Base-by-base conservation (phyloP, 129 eudicot genomes). In the Artemisia argyi region DNA sequence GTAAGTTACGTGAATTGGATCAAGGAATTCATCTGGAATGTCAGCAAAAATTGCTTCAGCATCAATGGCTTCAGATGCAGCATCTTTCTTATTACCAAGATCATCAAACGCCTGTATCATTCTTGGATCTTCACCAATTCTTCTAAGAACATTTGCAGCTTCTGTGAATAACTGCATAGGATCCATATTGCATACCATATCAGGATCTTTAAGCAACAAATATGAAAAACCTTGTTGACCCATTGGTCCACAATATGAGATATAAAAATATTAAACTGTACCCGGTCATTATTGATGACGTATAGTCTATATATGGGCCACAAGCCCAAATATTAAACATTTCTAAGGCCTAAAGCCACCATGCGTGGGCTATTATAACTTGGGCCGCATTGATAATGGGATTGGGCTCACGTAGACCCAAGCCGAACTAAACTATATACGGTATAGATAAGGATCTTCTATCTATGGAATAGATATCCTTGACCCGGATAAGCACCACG, bases 251-350 rank as follows among this genome's bases (percentile, higher is more conserved):
- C 10, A 44, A 67, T 32, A 30, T 4, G 10, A 64, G 9, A 65
- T 10, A 14, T 16, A 15, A n/a, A 69, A n/a, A 39, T 5, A 15
- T 56, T 17, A 54, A 8, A 74, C 77, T 86, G 78, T 74, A 94
- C 97, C 97, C 87, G 93, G 58, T 94, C 97, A 30, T 86, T 93
- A n/a, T n/a, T n/a, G n/a, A n/a, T n/a, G n/a, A n/a, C n/a, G n/a
- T n/a, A n/a, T n/a, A n/a, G n/a, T n/a, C n/a, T n/a, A n/a, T n/a
- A n/a, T n/a, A n/a, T n/a, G n/a, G n/a, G n/a, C n/a, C n/a, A n/a
- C n/a, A n/a, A n/a, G n/a, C n/a, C n/a, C n/a, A n/a, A n/a, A n/a
- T n/a, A n/a, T n/a, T n/a, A n/a, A n/a, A n/a, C n/a, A n/a, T n/a
- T n/a, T n/a, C n/a, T n/a, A n/a, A n/a, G n/a, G n/a, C n/a, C n/a